Percentiles rank a stretch among this genome's conserved stretches.
These are phyloP conservation scores for Dendrocalamus latiflorus DNA, from an alignment of 202 grass and related monocot species.

Conservation along the genomic window DNA sequence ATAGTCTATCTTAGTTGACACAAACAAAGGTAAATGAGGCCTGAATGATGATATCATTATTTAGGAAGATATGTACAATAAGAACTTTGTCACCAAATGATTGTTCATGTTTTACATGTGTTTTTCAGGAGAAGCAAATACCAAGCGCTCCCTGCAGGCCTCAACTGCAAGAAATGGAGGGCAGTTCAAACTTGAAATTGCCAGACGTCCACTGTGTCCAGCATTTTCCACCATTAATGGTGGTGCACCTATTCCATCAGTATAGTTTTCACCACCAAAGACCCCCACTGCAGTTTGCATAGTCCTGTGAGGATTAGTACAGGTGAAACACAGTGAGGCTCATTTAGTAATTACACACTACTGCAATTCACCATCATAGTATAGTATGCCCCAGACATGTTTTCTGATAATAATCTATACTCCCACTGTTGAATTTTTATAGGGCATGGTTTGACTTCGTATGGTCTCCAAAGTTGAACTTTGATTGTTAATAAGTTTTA, in stretches of 20 bases:
- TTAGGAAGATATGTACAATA: neutral
- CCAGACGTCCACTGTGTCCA: constrained; percentile 40
- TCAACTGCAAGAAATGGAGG: constrained; percentile 79
- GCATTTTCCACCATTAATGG: constrained; percentile 78
- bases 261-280: constrained; percentile 72
- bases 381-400: neutral
- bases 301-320: constrained; percentile 48
- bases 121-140: constrained; percentile 28
- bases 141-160: constrained; percentile 64
- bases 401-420: neutral
- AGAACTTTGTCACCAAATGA: neutral
- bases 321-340: constrained; percentile 13
- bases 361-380: neutral
- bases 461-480: no score
- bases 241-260: constrained; percentile 30
- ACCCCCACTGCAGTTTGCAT: constrained; percentile 95
- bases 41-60: neutral
- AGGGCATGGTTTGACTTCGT: no score
- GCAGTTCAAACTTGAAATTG: constrained; percentile 67
- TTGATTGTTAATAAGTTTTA: no score
- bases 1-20: no score
- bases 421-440: no score
- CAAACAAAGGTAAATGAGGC: neutral
- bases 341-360: neutral
- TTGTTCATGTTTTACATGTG: neutral